Conservation (phyloP, 495 filamentous ascomycete genomes). For the Polyplosphaeria fusca region DNA sequence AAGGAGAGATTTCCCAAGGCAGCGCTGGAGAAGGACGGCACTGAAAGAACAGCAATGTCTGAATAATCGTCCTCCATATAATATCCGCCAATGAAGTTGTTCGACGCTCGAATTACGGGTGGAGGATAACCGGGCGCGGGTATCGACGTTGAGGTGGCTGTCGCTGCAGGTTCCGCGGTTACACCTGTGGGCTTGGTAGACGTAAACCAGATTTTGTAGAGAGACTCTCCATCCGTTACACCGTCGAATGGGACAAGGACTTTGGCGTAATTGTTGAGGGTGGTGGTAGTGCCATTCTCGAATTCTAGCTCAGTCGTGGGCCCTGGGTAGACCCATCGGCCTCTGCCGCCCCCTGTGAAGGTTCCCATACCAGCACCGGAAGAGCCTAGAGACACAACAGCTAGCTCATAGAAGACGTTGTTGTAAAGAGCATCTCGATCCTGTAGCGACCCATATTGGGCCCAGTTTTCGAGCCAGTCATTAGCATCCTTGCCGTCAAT, state of each 20-base stretch:
- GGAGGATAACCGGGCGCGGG: constrained; percentile 50
- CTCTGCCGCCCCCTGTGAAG: constrained; percentile 34
- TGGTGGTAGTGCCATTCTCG: constrained; percentile 33
- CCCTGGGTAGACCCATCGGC: constrained; percentile 34
- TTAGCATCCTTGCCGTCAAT: constrained; percentile 40
- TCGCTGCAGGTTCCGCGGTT: constrained; percentile 5
- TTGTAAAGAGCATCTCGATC: constrained; percentile 38
- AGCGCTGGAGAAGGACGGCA: constrained; percentile 36
- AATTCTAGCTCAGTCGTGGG: constrained; percentile 33
- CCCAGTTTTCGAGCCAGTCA: constrained; percentile 33
- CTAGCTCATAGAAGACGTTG: constrained; percentile 36
- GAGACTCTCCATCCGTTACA: constrained; percentile 25
- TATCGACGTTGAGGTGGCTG: constrained; percentile 13
- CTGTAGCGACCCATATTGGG: constrained; percentile 32
- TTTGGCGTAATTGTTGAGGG: constrained; percentile 26
- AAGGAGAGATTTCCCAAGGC: constrained; percentile 38
- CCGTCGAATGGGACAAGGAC: constrained; percentile 27
- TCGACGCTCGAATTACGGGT: constrained; percentile 43
- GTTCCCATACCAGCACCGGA: constrained; percentile 38
- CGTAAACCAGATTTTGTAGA: constrained; percentile 28
- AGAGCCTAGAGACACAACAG: constrained; percentile 26
- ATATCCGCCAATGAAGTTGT: constrained; percentile 48
- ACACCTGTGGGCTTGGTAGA: constrained; percentile 6
- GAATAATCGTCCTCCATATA: constrained; percentile 47
- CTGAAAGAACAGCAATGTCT: constrained; percentile 46